These are phyloP conservation scores for Kwoniella sp. DNA, from an alignment of 768 basidiomycete species.

Conservation along the genomic window DNA sequence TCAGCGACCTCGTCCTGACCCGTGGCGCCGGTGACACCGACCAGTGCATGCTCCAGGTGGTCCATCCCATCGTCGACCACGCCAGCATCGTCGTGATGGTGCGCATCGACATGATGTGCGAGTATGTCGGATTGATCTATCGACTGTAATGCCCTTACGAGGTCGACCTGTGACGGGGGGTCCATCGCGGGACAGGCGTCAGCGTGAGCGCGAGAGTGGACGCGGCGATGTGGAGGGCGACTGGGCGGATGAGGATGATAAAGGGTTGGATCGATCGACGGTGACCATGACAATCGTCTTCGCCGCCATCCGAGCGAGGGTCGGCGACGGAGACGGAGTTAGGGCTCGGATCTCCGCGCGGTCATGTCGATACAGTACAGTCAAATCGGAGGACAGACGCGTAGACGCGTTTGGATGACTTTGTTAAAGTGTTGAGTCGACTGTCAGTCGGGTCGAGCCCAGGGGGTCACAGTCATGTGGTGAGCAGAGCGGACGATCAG, in stretches of 20 bases:
- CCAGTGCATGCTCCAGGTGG: not conserved
- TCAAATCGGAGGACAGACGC: too few relatives aligned
- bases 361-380: too few relatives aligned
- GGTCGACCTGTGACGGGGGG: slow-evolving; percentile 4
- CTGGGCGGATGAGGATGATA: slow-evolving; percentile 8
- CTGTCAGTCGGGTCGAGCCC: too few relatives aligned
- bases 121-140: slow-evolving; percentile 11
- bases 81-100: not conserved
- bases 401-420: too few relatives aligned
- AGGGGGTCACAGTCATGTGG: too few relatives aligned
- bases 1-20: not conserved
- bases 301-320: too few relatives aligned
- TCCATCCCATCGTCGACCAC: not conserved
- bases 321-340: too few relatives aligned
- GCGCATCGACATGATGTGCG: slow-evolving; percentile 5
- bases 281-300: not conserved
- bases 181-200: not conserved
- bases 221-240: not conserved
- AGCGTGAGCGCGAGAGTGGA: not conserved
- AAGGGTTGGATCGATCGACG: not conserved
- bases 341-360: too few relatives aligned
- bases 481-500: too few relatives aligned
- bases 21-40: too few relatives aligned
- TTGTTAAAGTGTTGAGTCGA: too few relatives aligned
- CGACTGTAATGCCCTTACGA: slow-evolving; percentile 13